These are phyloP conservation scores for Paecilomyces sp. DNA, from an alignment of 2,329 filamentous ascomycete genomes.

Conservation along the genomic window DNA sequence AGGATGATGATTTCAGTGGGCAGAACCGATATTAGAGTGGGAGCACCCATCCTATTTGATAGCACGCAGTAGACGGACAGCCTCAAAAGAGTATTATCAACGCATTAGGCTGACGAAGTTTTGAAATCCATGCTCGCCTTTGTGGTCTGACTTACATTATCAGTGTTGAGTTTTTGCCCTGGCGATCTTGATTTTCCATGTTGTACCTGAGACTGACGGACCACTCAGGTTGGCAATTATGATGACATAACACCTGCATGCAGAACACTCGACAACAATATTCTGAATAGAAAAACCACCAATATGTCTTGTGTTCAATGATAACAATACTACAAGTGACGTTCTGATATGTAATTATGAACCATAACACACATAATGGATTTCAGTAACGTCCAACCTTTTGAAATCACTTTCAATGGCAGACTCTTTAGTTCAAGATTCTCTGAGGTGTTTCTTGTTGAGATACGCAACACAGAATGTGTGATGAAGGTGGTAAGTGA, in stretches of 20 bases:
- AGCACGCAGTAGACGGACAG: not conserved
- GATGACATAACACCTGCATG: too few species aligned
- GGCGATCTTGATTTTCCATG: too few species aligned
- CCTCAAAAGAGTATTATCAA: not conserved
- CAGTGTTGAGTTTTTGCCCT: too few species aligned
- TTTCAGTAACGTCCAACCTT: not conserved
- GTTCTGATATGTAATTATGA: too few species aligned
- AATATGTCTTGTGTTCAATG: too few species aligned
- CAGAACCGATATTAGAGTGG: not conserved
- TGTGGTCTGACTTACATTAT: not conserved
- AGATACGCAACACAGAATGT: conserved; percentile 3
- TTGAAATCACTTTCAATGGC: conserved; percentile 7
- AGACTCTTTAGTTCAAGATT: conserved; percentile 4
- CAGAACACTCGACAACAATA: too few species aligned
- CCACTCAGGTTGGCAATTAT: too few species aligned
- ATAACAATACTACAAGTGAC: too few species aligned
- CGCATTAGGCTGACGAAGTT: not conserved
- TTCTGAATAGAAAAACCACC: too few species aligned
- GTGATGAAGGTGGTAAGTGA: conserved; percentile 15
- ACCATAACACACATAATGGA: not conserved
- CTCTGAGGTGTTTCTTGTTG: conserved; percentile 9
- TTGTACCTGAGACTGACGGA: too few species aligned
- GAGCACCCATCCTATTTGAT: not conserved
- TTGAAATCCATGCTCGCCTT: not conserved
- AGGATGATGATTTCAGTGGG: not conserved